Evolutionary conservation across 768 basidiomycete species (phyloP), one percentile per base, ranked within the genome.

Genomic region (Auriscalpium microsporum): DNA sequence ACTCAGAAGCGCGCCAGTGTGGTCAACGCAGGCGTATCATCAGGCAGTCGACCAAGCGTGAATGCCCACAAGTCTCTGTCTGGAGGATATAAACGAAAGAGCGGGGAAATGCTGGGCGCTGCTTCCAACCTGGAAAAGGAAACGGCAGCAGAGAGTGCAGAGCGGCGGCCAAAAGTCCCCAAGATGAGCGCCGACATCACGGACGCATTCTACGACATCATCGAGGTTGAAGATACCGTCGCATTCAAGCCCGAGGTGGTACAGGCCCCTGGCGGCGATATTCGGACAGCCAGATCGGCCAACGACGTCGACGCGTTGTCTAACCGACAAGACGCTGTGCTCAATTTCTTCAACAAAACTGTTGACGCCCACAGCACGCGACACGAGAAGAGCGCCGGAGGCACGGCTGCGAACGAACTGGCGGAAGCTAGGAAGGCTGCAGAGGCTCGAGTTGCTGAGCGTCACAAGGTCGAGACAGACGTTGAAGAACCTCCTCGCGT

Each of bases 331-430:
- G 75, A 74, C 33, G 84, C 78, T 19, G 78, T 86, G 59, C 74
- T 90, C 45, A 79, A 81, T 62, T 72, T 77, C 16, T 73, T 91
- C 50, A 90, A 86, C 71, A 82, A 79, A 63, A 87, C 82, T 1
- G 80, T 90, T 0, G 82, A 86, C 65, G 84, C 76, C 14, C 72
- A 86, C 33, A 84, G 84, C 16, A 73, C 80, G 16, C 79, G 77
- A 50, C 71, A 75, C 65, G 76, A 78, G 52, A 87, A 83, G 63
- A 86, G 77, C 50, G 72, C 86, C 9, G 83, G 84, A 50, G 78
- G 77, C 10, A 71, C 69, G 45, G 77, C 78, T 19, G 79, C 77
- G 4, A 79, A 75, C 8, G 83, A 82, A 19, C 75, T 89, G 9
- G 86, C 85, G 10, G 83, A 87, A 68, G 87, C 78, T 13, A 79